These are phyloP conservation scores for Globisporangium cylindrosporum DNA, from an alignment of 352 stramenopile species.

Conservation along the genomic window DNA sequence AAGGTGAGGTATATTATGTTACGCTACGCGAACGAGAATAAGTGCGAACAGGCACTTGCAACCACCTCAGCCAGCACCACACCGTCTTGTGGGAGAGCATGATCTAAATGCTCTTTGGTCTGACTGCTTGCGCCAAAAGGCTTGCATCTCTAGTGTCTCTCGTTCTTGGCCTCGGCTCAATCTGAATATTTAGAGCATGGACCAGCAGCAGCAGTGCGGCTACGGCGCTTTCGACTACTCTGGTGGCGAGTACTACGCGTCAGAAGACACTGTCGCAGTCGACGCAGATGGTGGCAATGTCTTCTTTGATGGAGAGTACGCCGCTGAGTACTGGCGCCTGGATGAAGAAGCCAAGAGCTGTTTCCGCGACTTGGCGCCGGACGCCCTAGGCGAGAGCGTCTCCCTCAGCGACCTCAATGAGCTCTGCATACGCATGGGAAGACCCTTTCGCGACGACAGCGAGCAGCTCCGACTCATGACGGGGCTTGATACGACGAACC, in stretches of 20 bases:
- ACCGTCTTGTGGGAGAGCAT: too few relatives aligned
- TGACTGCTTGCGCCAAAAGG: not conserved
- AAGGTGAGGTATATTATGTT: too few relatives aligned
- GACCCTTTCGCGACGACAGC: constrained; percentile 37
- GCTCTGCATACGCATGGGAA: constrained; percentile 39
- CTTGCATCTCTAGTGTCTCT: not conserved
- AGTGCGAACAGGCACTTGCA: too few relatives aligned
- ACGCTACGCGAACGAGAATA: too few relatives aligned
- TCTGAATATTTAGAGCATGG: not conserved
- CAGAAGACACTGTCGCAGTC: not conserved
- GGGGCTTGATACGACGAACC: constrained; percentile 56
- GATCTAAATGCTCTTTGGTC: too few relatives aligned
- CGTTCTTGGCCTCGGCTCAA: not conserved
- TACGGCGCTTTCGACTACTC: not conserved
- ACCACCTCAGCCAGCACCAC: not conserved
- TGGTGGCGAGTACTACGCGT: constrained; percentile 10
- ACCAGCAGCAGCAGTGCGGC: constrained; percentile 1
- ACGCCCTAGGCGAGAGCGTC: constrained; percentile 29
- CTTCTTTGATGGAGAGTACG: constrained; percentile 18
- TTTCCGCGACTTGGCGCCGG: constrained; percentile 37
- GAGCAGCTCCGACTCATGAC: constrained; percentile 46
- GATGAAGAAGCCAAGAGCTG: constrained; percentile 39
- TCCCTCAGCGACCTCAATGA: constrained; percentile 43
- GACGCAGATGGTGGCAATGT: not conserved
- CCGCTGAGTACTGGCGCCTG: constrained; percentile 45